These are phyloP conservation scores for Monosporascus sp. DNA, from an alignment of 2,329 filamentous ascomycete species.

Conservation along the genomic window DNA sequence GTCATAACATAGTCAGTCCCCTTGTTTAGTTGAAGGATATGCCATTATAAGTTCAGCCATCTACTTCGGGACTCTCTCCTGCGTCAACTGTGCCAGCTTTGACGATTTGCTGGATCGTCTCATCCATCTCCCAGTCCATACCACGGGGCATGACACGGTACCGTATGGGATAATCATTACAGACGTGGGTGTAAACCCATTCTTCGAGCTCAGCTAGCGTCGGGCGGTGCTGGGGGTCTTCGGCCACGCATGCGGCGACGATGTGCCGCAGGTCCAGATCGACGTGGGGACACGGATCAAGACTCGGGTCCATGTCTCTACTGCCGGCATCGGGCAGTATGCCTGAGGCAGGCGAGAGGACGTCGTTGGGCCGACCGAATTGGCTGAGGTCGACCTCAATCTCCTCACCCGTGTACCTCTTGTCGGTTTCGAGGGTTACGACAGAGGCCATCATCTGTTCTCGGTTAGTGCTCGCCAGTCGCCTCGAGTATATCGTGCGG, in stretches of 20 bases:
- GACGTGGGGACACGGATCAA: constrained; percentile 3
- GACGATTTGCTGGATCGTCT: no score
- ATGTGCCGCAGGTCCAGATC: constrained; percentile 1
- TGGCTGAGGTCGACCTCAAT: constrained; percentile 3
- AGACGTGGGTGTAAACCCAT: not conserved
- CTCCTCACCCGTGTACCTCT: constrained; percentile 4
- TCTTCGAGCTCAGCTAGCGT: not conserved
- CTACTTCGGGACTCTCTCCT: no score
- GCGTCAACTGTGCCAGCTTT: no score
- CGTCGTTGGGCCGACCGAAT: not conserved
- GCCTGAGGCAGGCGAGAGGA: constrained; percentile 1
- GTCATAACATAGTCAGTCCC: no score
- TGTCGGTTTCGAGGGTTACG: constrained; percentile 1
- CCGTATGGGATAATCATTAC: no score
- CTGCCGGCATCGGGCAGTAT: constrained; percentile 1
- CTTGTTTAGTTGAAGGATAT: no score
- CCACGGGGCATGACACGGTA: no score
- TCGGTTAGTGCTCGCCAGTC: not conserved
- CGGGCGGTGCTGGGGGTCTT: constrained; percentile 1
- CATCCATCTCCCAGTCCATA: no score
- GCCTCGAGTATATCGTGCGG: not conserved
- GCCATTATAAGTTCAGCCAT: no score
- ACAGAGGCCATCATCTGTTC: constrained; percentile 8
- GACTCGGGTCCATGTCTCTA: not conserved
- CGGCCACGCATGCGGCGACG: constrained; percentile 7